Conservation (phyloP, 768 basidiomycete species). For the Panellus pusillus region DNA sequence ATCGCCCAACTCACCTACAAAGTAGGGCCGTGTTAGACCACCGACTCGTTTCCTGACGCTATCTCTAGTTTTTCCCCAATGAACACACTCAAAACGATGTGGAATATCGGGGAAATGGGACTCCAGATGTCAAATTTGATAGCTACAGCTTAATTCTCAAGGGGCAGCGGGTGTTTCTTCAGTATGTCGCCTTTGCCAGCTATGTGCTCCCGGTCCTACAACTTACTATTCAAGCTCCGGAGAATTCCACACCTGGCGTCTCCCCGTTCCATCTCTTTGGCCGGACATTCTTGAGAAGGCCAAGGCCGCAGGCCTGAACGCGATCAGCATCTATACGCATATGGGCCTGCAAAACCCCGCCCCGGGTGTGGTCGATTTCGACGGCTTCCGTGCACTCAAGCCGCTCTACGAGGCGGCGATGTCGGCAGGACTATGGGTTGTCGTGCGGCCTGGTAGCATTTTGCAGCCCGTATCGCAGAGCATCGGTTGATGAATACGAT, state of each 20-base stretch:
- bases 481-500: neutral
- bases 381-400: conserved; percentile 66
- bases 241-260: conserved; percentile 81
- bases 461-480: neutral
- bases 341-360: conserved; percentile 80
- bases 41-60: neutral
- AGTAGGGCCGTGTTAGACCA: neutral
- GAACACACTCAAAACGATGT: neutral
- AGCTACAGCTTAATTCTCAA: conserved; percentile 70
- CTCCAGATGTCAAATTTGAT: conserved; percentile 46
- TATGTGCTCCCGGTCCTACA: neutral
- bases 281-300: conserved; percentile 78
- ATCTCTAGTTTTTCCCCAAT: neutral
- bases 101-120: neutral
- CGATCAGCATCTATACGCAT: conserved; percentile 75
- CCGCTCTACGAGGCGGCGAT: conserved; percentile 76
- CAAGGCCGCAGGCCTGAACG: conserved; percentile 80
- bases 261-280: conserved; percentile 81
- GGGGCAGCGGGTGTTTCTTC: conserved; percentile 69
- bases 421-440: conserved; percentile 73
- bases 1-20: conserved; percentile 2
- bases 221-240: conserved; percentile 54
- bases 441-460: conserved; percentile 64
- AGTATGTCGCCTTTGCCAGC: conserved; percentile 44
- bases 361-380: conserved; percentile 71